A percentile compares a stretch with the other conserved stretches of the same genome.
These are phyloP conservation scores for Ustilago lituana DNA, from an alignment of 1,284 basidiomycete species.

Conservation along the genomic window DNA sequence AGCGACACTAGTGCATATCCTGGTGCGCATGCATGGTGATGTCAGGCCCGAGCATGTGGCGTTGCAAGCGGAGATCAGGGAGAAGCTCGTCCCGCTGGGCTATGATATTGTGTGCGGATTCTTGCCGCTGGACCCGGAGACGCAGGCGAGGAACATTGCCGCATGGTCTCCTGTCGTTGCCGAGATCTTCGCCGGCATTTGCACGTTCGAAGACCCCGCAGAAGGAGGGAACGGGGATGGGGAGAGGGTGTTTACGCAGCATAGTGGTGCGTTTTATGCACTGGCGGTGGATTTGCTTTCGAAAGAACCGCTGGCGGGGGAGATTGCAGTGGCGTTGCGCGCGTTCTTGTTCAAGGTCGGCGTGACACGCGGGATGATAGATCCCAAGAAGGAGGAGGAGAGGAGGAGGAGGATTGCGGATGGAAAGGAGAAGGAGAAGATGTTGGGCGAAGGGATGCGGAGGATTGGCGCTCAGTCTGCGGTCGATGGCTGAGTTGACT, in stretches of 20 bases:
- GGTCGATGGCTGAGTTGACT: neutral
- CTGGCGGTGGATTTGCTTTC: conserved; percentile 62
- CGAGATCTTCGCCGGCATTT: conserved; percentile 90
- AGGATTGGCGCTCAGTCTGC: conserved; percentile 2
- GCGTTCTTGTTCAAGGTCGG: conserved; percentile 55
- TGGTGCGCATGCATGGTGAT: conserved; percentile 94
- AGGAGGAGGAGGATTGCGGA: conserved; percentile 26
- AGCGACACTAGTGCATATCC: conserved; percentile 89
- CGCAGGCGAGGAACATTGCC: conserved; percentile 91
- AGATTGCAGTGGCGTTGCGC: conserved; percentile 45
- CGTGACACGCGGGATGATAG: conserved; percentile 47
- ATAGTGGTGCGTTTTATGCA: conserved; percentile 60
- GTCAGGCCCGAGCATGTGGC: conserved; percentile 83
- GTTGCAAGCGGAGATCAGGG: conserved; percentile 82
- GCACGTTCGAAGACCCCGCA: conserved; percentile 85
- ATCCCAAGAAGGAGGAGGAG: conserved; percentile 32
- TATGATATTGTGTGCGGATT: conserved; percentile 90
- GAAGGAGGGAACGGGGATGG: conserved; percentile 64
- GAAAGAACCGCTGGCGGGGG: conserved; percentile 48
- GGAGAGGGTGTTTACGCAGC: conserved; percentile 38
- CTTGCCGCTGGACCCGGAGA: conserved; percentile 86
- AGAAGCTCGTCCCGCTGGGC: conserved; percentile 91
- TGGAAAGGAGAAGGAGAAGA: conserved; percentile 37
- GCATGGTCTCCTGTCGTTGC: conserved; percentile 98
- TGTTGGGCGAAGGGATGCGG: conserved; percentile 36